Evolutionary conservation across 1,284 basidiomycete species (phyloP).

Genomic region (Xerocomus alliaceus): DNA sequence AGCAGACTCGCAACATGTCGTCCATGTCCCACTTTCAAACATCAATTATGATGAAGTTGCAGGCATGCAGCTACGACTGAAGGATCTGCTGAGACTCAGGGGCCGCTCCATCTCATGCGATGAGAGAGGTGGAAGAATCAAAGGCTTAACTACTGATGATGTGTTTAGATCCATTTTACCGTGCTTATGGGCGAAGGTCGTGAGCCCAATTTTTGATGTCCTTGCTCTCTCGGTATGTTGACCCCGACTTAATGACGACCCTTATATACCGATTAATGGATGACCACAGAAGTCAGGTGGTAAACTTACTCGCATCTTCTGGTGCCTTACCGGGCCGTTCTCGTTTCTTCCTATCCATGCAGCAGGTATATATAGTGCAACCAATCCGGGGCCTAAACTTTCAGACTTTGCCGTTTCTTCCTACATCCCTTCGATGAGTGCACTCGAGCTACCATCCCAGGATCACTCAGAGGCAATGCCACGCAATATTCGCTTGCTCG

Average conservation of each 20-base stretch:
- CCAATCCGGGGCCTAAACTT: neutral
- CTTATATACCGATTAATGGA: neutral
- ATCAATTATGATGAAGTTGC: neutral
- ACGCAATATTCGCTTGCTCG: constrained; percentile 5
- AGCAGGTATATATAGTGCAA: constrained; percentile 4
- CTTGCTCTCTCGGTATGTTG: constrained; percentile 13
- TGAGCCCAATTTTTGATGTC: constrained; percentile 8
- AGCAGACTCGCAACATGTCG: neutral
- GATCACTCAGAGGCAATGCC: neutral
- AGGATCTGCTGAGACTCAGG: neutral
- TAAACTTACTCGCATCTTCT: constrained; percentile 12
- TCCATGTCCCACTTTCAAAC: constrained; percentile 6
- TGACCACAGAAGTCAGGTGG: neutral
- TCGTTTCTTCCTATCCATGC: constrained; percentile 23
- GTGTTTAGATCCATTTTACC: constrained; percentile 2
- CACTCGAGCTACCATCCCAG: neutral
- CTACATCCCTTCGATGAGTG: constrained; percentile 16
- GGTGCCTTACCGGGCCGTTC: constrained; percentile 20
- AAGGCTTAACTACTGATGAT: neutral
- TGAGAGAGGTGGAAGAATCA: neutral
- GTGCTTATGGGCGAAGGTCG: constrained; percentile 10
- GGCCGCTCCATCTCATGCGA: neutral
- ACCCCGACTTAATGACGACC: no score
- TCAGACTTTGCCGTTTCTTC: constrained; percentile 24
- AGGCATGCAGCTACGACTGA: neutral